A percentile compares a stretch with the other conserved stretches of the same genome.
Evolutionary conservation across 108 stramenopile species (phyloP).

Genomic region (Cyclostephanos invisitatus): DNA sequence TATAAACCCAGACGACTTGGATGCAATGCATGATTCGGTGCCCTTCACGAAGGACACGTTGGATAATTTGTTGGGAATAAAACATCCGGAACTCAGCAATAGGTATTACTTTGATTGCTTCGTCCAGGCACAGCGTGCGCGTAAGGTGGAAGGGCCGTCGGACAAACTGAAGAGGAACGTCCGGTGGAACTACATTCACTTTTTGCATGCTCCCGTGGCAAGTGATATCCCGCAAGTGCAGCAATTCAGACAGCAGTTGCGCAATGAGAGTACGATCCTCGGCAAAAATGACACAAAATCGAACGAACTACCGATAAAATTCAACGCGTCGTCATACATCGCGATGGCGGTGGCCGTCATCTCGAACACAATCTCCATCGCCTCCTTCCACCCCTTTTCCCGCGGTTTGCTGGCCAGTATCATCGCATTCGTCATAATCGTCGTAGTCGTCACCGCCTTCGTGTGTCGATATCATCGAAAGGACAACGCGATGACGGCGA

Average conservation of each 20-base stretch:
- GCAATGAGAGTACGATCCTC: too few relatives aligned
- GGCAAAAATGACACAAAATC: too few relatives aligned
- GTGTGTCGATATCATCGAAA: too few relatives aligned
- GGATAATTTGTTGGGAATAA: conserved; percentile 50
- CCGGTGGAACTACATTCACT: not conserved
- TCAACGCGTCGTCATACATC: too few relatives aligned
- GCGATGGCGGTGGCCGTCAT: too few relatives aligned
- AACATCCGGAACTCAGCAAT: conserved; percentile 40
- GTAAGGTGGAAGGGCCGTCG: conserved; percentile 1
- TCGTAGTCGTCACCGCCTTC: too few relatives aligned
- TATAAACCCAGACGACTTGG: conserved; percentile 59
- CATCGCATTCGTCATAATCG: too few relatives aligned
- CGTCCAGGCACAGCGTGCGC: conserved; percentile 24
- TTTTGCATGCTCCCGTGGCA: not conserved
- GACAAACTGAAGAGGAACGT: not conserved
- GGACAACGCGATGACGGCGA: too few relatives aligned
- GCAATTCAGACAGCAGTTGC: conserved; percentile 3
- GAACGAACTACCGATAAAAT: too few relatives aligned
- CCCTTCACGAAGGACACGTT: conserved; percentile 54
- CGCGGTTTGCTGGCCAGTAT: too few relatives aligned
- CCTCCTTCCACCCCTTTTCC: too few relatives aligned
- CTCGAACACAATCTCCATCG: too few relatives aligned
- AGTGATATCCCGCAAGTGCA: not conserved
- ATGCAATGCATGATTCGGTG: conserved; percentile 59
- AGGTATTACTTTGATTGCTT: conserved; percentile 50